phyloP scores from a whole-genome alignment of 768 basidiomycete species.

The Russula vinacea region DNA sequence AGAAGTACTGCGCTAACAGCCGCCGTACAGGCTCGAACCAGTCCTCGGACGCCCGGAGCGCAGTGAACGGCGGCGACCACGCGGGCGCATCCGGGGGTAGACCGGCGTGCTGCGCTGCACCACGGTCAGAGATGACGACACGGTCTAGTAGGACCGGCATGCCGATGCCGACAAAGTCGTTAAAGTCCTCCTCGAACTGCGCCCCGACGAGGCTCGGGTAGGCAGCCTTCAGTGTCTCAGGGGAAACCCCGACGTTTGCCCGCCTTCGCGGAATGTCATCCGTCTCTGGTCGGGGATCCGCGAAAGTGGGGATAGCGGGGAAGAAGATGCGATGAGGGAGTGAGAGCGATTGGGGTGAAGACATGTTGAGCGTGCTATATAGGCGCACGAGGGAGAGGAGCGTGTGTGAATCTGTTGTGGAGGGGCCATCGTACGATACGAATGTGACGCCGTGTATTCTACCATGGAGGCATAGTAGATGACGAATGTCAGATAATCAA shows the following conservation, averaged over 20 bases:
- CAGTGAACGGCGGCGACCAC: slow-evolving; percentile 39
- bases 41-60: slow-evolving; percentile 41
- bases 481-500: neutral
- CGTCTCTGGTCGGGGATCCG: slow-evolving; percentile 41
- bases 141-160: slow-evolving; percentile 74
- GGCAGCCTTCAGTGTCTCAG: slow-evolving; percentile 52
- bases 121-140: slow-evolving; percentile 70
- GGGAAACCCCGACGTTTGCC: slow-evolving; percentile 35
- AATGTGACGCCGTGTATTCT: slow-evolving; percentile 70
- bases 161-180: slow-evolving; percentile 64
- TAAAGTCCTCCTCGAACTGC: slow-evolving; percentile 73
- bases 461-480: neutral
- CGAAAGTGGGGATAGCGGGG: slow-evolving; percentile 62
- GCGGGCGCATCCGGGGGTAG: slow-evolving; percentile 29
- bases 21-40: slow-evolving; percentile 44
- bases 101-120: slow-evolving; percentile 48
- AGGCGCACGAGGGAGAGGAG: slow-evolving; percentile 75
- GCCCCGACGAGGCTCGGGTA: slow-evolving; percentile 60
- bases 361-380: slow-evolving; percentile 58
- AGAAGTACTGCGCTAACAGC: slow-evolving; percentile 45
- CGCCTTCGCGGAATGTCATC: slow-evolving; percentile 35
- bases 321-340: slow-evolving; percentile 58
- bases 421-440: slow-evolving; percentile 37
- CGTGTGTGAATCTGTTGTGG: slow-evolving; percentile 55
- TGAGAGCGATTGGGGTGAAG: slow-evolving; percentile 29